Conservation (phyloP, 192 early-diverging fungal genomes). For the Linnemannia elongata region DNA sequence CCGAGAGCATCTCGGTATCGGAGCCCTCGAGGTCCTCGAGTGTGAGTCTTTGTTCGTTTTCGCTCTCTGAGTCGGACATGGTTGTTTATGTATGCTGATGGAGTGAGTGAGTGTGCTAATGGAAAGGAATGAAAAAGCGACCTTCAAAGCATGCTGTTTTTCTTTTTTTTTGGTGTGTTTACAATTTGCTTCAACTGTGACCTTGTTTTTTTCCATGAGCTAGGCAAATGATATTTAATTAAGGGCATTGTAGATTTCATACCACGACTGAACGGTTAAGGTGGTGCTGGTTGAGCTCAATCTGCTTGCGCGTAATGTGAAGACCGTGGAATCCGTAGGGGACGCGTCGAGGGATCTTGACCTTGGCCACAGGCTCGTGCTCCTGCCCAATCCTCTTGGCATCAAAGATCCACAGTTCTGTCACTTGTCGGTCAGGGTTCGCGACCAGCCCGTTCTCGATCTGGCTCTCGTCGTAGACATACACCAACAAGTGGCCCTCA, state of each 20-base stretch:
- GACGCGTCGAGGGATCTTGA: conserved; percentile 36
- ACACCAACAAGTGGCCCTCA: conserved; percentile 42
- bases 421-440: conserved; percentile 18
- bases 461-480: conserved; percentile 46
- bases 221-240: no score
- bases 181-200: not conserved
- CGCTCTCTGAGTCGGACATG: conserved; percentile 57
- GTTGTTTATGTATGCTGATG: not conserved
- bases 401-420: conserved; percentile 53
- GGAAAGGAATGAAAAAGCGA: not conserved
- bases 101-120: conserved; percentile 19
- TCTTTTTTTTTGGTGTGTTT: not conserved
- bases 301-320: conserved; percentile 31
- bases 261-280: not conserved
- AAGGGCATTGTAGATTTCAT: no score
- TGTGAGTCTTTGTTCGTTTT: conserved; percentile 50
- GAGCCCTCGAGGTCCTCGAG: conserved; percentile 53
- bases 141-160: not conserved
- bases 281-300: conserved; percentile 25
- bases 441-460: conserved; percentile 17
- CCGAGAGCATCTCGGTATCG: conserved; percentile 52
- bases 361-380: conserved; percentile 32
- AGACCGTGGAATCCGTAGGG: conserved; percentile 52
- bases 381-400: conserved; percentile 40
- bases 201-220: not conserved